phyloP scores from a whole-genome alignment of 805 yeast species.

The Wickerhamiella slavikovae region DNA sequence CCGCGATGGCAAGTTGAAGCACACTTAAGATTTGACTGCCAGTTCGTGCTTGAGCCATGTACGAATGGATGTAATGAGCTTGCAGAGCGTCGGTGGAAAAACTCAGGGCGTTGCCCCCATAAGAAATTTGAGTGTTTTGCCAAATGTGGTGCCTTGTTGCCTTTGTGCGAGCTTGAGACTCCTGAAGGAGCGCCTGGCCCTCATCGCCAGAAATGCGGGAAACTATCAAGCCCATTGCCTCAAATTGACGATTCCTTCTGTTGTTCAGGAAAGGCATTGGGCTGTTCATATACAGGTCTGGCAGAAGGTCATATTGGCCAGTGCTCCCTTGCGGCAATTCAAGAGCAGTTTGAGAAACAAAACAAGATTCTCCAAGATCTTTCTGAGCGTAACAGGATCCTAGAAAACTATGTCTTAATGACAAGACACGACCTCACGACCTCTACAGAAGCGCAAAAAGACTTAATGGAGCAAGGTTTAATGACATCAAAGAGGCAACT shows the following conservation, averaged over 20 bases:
- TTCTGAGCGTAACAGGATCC: too few species aligned
- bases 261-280: background rate
- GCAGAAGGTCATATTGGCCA: background rate
- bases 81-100: slow-evolving; percentile 8
- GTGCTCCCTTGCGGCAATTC: too few species aligned
- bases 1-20: slow-evolving; percentile 35
- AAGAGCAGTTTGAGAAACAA: too few species aligned
- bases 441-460: too few species aligned
- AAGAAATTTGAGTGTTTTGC: slow-evolving; percentile 8
- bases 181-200: too few species aligned
- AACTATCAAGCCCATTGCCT: slow-evolving; percentile 1
- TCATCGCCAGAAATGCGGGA: slow-evolving; percentile 1
- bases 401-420: too few species aligned
- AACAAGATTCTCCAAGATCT: too few species aligned
- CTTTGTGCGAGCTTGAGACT: too few species aligned
- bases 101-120: slow-evolving; percentile 8
- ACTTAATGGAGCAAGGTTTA: too few species aligned
- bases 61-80: slow-evolving; percentile 10
- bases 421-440: too few species aligned
- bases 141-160: slow-evolving; percentile 5
- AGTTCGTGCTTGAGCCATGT: slow-evolving; percentile 22
- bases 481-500: too few species aligned
- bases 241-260: background rate
- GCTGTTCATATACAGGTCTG: background rate
- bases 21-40: slow-evolving; percentile 27